Percentiles rank a stretch among this genome's conserved stretches.
Conservation (phyloP, 768 basidiomycete genomes). For the Lactarius tabidus region DNA sequence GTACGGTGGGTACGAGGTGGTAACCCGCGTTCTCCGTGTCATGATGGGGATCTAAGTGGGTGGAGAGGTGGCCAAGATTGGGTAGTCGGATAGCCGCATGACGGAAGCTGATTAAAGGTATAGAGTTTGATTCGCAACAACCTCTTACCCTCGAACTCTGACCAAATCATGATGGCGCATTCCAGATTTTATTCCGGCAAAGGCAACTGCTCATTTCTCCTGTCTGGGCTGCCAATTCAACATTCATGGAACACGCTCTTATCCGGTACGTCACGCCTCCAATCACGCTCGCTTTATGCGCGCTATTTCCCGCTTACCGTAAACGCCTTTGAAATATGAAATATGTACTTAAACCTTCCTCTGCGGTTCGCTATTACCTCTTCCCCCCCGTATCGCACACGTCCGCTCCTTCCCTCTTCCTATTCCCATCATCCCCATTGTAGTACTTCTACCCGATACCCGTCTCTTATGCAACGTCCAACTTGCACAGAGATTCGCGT, state of each 20-base stretch:
- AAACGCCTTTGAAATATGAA: constrained; percentile 18
- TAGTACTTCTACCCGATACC: not conserved
- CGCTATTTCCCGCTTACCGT: constrained; percentile 25
- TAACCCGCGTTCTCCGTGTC: constrained; percentile 16
- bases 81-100: constrained; percentile 19
- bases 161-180: constrained; percentile 9
- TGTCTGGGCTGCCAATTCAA: constrained; percentile 22
- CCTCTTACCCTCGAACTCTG: constrained; percentile 11
- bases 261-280: constrained; percentile 22
- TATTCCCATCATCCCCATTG: constrained; percentile 4
- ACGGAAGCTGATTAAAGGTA: constrained; percentile 28
- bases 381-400: constrained; percentile 5
- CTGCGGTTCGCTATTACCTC: constrained; percentile 8
- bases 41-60: constrained; percentile 5
- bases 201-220: constrained; percentile 21
- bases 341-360: constrained; percentile 24
- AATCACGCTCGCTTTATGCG: constrained; percentile 15
- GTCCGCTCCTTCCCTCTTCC: not conserved
- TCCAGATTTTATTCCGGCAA: constrained; percentile 18
- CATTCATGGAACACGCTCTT: constrained; percentile 24
- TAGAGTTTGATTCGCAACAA: constrained; percentile 27
- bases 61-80: constrained; percentile 7
- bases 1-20: not conserved
- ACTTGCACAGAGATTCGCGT: constrained; percentile 65
- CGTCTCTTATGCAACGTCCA: constrained; percentile 53